Evolutionary conservation across 768 basidiomycete genomes (phyloP).

Genomic region (Psilocybe cyanescens): DNA sequence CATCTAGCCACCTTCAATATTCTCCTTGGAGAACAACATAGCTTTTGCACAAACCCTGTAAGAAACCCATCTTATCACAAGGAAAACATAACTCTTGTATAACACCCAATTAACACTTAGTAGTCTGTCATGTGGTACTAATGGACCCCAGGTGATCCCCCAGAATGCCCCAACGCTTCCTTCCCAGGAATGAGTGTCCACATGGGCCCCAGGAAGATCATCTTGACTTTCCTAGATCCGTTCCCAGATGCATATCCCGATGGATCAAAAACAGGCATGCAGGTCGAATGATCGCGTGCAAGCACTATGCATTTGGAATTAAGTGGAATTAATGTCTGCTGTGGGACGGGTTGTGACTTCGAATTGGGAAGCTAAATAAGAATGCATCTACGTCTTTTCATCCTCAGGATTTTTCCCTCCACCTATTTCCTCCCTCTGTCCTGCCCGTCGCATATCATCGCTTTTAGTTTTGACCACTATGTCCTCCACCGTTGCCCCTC

Average conservation of each 20-base stretch:
- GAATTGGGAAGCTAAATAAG: conserved; percentile 5
- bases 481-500: not conserved
- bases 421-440: not conserved
- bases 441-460: not conserved
- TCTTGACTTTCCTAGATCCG: not conserved
- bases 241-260: not conserved
- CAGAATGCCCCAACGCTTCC: not conserved
- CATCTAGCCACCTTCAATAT: not conserved
- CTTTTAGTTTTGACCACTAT: not conserved
- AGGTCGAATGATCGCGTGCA: not conserved
- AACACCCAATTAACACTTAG: not conserved
- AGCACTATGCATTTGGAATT: not conserved
- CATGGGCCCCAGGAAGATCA: not conserved
- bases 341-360: not conserved
- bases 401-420: not conserved
- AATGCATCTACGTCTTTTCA: not conserved
- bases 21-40: too few species aligned
- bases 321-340: not conserved
- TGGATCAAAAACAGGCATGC: conserved; percentile 1
- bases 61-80: not conserved
- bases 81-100: not conserved
- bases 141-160: not conserved
- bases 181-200: not conserved
- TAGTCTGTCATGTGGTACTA: not conserved
- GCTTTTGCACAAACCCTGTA: not conserved